Evolutionary conservation across 805 yeast species (phyloP), one percentile per base, ranked within the genome.

Genomic region (Cyberlindnera suaveolens): DNA sequence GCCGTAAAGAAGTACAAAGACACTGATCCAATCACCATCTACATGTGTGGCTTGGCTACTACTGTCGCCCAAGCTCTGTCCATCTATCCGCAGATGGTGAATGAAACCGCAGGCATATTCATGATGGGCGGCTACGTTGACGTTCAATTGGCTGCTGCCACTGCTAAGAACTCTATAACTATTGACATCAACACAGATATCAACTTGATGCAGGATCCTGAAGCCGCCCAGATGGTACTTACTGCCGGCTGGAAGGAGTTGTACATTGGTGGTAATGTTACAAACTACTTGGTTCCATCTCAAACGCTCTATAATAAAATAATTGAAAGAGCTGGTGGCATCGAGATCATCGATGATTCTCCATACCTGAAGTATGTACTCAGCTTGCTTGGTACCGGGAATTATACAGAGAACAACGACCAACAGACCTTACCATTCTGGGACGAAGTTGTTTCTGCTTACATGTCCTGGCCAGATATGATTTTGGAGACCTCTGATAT

Each of bases 41-140:
- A 58, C 45, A 66, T 70, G 39, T 72, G 70, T 20, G 73, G 73
- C 41, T 54, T 61, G 51, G 61, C 65, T 66, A 70, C 74, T 34
- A 68, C 71, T 19, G 67, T 70, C 34, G 74, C 74, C n/a, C 70
- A 66, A 52, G 73, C 74, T 16, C 32, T 70, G 16, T 54, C 64
- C 29, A 53, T 67, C 26, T 68, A 67, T 49, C 73, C 74, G 35
- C 49, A 57, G 23, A 45, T 70, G 45, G 64, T 66, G 16, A 51
- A 66, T 42, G 69, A 67, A 37, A 66, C 70, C 39, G 69, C 60
- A 29, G 67, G 65, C 38, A 52, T 68, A 39, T 67, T 61, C 54
- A 58, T 68, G 45, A 68, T 68, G 73, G 74, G 73, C 40, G 74
- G 72, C 17, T 70, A 65, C 51, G 57, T 67, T 41, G 74, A 70